phyloP scores from a whole-genome alignment of 495 filamentous ascomycete genomes.

The Neurospora sp. region DNA sequence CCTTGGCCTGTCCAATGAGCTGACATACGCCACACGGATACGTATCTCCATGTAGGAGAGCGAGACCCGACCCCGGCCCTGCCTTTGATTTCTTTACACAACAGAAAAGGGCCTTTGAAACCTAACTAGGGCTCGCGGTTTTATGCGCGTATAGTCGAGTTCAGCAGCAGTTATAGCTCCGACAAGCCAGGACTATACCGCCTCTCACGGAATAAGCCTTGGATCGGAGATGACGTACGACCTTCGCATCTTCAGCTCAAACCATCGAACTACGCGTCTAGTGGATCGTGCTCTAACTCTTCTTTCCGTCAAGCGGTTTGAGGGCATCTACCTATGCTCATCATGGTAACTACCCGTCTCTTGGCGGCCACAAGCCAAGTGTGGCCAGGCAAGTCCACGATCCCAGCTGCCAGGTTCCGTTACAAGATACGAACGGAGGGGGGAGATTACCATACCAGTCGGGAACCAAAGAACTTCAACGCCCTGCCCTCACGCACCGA shows the following conservation, averaged over 20 bases:
- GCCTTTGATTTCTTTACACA: background rate
- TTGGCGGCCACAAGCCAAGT: background rate
- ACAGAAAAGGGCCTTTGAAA: background rate
- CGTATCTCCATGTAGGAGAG: background rate
- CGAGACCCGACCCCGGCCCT: background rate
- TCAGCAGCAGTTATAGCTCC: background rate
- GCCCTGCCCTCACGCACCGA: background rate
- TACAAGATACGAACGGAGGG: background rate
- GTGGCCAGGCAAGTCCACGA: background rate
- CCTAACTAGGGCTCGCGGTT: background rate
- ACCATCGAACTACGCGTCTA: background rate
- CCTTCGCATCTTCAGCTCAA: background rate
- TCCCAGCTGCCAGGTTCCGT: background rate
- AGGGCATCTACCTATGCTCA: background rate
- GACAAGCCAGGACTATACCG: background rate
- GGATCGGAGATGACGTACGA: background rate
- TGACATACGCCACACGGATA: background rate
- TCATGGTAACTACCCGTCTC: background rate
- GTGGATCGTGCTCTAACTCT: background rate
- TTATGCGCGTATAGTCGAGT: background rate
- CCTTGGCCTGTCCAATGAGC: background rate
- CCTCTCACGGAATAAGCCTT: background rate
- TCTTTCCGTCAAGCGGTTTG: background rate
- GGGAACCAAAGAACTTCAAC: background rate
- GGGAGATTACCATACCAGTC: background rate